Evolutionary conservation across 2,329 filamentous ascomycete genomes (phyloP).

Genomic region (Fonsecaea pugnacius): DNA sequence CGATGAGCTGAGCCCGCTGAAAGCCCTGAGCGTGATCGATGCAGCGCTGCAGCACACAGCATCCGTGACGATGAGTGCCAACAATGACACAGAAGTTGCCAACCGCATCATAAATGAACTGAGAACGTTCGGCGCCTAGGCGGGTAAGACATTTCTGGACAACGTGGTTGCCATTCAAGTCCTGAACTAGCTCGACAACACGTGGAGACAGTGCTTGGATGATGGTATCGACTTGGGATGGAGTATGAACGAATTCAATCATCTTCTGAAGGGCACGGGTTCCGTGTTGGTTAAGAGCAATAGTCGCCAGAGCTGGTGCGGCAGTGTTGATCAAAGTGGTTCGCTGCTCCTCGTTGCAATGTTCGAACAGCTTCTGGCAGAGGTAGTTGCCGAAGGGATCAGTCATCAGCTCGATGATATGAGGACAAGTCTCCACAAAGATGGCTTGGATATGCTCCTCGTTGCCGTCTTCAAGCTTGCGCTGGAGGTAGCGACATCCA

Average conservation of each 20-base stretch:
- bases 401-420: slow-evolving; percentile 97
- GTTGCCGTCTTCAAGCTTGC: slow-evolving; percentile 90
- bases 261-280: slow-evolving; percentile 98
- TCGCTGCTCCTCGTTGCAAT: slow-evolving; percentile 91
- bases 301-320: slow-evolving; percentile 82
- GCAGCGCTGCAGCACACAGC: slow-evolving; percentile 96
- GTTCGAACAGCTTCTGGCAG: slow-evolving; percentile 97
- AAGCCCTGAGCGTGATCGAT: slow-evolving; percentile 92
- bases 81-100: slow-evolving; percentile 84
- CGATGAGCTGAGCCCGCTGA: slow-evolving; percentile 85
- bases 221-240: slow-evolving; percentile 78
- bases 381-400: slow-evolving; percentile 99
- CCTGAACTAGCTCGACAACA: slow-evolving; percentile 93
- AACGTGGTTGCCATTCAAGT: slow-evolving; percentile 97
- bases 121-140: slow-evolving; percentile 77
- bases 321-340: slow-evolving; percentile 91
- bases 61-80: slow-evolving; percentile 95
- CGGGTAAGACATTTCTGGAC: slow-evolving; percentile 99
- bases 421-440: slow-evolving; percentile 88
- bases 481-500: slow-evolving; percentile 93
- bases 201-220: slow-evolving; percentile 79
- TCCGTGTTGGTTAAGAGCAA: slow-evolving; percentile 95
- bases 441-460: slow-evolving; percentile 87
- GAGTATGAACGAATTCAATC: slow-evolving; percentile 93
- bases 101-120: slow-evolving; percentile 97